Evolutionary conservation across 139 green algal genomes (phyloP), one percentile per base, ranked within the genome.

Genomic region (Closterium sp.): DNA sequence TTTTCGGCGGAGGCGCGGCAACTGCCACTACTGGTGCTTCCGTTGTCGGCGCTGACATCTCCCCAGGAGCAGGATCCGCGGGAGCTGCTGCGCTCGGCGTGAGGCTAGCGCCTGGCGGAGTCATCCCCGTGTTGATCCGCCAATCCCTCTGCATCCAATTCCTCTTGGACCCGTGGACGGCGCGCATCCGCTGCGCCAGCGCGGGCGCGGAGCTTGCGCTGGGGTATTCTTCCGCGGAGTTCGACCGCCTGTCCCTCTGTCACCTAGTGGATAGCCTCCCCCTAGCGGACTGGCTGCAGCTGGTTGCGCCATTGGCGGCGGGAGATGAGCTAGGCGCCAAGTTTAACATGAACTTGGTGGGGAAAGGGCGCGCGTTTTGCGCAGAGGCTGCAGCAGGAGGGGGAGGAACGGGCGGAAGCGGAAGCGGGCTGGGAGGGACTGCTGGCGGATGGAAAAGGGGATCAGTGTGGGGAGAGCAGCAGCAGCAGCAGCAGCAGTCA

Each of bases 281-380:
- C 28, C 85, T 87, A 27, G 85, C 85, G 85, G 85, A 87, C 28
- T 87, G 85, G 85, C 85, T 87, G 85, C 85, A 87, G 85, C n/a
- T 31, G 85, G 85, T 87, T 30, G 85, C 85, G n/a, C 85, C 85
- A 27, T 27, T 87, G 28, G 85, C 85, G 85, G 28, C 85, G 85
- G 85, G 85, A 7, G 85, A 87, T 27, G 85, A 87, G 28, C 21
- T 87, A 30, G 85, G 85, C 85, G 85, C 85, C 85, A 87, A 29
- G 85, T 87, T 87, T 34, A 31, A 87, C 85, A 31, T 87, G 85
- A 79, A 24, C 11, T 13, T 79, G 62, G 62, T 79, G 62, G 62
- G 62, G 17, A 79, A 79, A 24, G 62, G 62, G 62, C 62, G 62
- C 62, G 17, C 62, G 62, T 79, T 79, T 27, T 22, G 62, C 62